Evolutionary conservation across 331 rosid species (phyloP), one percentile per base, ranked within the genome.

Genomic region (Malus hybrid): DNA sequence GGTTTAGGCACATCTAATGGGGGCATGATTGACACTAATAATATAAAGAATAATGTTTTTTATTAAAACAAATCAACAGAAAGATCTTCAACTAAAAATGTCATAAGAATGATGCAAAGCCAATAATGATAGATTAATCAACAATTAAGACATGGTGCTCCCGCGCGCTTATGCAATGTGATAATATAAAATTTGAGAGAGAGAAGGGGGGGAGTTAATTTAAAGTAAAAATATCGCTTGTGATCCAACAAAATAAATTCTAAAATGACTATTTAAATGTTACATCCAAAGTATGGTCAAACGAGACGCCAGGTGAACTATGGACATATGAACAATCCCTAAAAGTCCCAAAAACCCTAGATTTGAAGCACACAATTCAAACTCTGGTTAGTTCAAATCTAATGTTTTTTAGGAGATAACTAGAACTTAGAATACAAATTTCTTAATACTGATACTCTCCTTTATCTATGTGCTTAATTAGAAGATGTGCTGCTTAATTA

Each of bases 31-130:
- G 78, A 75, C 52, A 63, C 50, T n/a, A n/a, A 61, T 16, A 61
- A 13, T 63, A 13, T 71, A 63, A 1, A 68, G 6, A 16, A 12
- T 63, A 5, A 5, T 46, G 15, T 66, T 66, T 34, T 70, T 67
- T 71, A 77, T 50, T 44, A 48, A 32, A 68, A 71, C 10, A 53
- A 63, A 82, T 89, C 85, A 81, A 56, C 69, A 77, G 24, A 71
- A 60, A 42, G 68, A 82, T 84, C 80, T 80, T 69, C 74, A 74
- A 78, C 62, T 3, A 53, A 48, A 63, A 79, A 79, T 77, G 72
- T 79, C 65, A 78, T 53, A 57, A 73, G 60, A 75, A 50, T 39
- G 20, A 46, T 56, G 68, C 75, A 68, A 77, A 79, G 84, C 83
- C 83, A 77, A 83, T 69, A 64, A 72, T 78, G 42, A 62, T 72